These are phyloP conservation scores for Escovopsis sp. DNA, from an alignment of 2,329 filamentous ascomycete genomes.

Conservation along the genomic window DNA sequence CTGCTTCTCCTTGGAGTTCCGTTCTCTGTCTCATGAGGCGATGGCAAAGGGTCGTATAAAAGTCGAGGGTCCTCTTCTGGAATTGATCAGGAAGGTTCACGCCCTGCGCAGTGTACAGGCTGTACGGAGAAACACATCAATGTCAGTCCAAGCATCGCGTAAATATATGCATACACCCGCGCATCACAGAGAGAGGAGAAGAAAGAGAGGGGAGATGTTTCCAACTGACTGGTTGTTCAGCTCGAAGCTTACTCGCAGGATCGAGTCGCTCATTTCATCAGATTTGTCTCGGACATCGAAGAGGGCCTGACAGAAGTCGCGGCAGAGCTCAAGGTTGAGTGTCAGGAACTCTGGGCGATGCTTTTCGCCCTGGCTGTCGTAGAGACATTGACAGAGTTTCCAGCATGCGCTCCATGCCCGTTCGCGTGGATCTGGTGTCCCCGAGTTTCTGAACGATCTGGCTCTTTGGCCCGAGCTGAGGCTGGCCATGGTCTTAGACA, in stretches of 20 bases:
- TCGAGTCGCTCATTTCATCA: constrained; percentile 70
- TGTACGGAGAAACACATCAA: constrained; percentile 11
- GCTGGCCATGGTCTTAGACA: constrained; percentile 80
- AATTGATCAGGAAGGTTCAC: constrained; percentile 69
- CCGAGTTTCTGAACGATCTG: constrained; percentile 61
- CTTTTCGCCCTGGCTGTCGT: constrained; percentile 63
- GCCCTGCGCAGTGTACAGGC: constrained; percentile 81
- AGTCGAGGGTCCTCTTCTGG: constrained; percentile 78
- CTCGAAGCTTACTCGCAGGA: constrained; percentile 85
- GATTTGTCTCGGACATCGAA: constrained; percentile 73
- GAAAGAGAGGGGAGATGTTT: neutral
- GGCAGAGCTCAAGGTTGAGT: constrained; percentile 70
- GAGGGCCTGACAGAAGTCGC: constrained; percentile 81
- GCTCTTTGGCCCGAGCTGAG: constrained; percentile 74
- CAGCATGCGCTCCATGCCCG: constrained; percentile 90
- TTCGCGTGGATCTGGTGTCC: constrained; percentile 64
- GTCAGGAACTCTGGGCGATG: constrained; percentile 51
- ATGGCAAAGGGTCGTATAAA: constrained; percentile 88
- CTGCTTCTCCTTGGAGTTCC: constrained; percentile 65
- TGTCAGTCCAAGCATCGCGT: too few relatives aligned
- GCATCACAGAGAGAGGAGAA: neutral
- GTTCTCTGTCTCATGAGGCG: constrained; percentile 89
- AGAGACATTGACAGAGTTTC: constrained; percentile 81
- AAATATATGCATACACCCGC: too few relatives aligned
- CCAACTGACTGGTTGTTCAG: constrained; percentile 70